phyloP scores from a whole-genome alignment of 805 yeast species.

The Blastobotrys parvus region DNA sequence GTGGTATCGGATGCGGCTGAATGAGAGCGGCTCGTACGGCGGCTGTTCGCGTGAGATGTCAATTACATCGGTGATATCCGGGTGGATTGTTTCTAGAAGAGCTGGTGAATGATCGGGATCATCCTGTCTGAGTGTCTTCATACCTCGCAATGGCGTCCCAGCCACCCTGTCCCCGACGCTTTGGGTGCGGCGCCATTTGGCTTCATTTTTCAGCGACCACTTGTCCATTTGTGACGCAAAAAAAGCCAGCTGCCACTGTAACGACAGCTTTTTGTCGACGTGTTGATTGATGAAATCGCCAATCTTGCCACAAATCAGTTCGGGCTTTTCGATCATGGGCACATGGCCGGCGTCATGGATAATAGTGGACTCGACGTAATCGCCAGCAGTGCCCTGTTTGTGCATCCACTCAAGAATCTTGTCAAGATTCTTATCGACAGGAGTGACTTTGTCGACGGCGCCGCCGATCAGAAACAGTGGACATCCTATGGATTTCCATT shows the following conservation, averaged over 20 bases:
- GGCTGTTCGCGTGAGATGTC: slow-evolving; percentile 61
- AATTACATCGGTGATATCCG: slow-evolving; percentile 48
- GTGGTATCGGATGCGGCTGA: slow-evolving; percentile 47
- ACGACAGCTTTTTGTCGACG: slow-evolving; percentile 47
- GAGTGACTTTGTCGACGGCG: slow-evolving; percentile 47
- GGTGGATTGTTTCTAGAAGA: slow-evolving; percentile 41
- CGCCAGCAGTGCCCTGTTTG: slow-evolving; percentile 14
- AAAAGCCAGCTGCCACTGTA: slow-evolving; percentile 62
- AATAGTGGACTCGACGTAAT: slow-evolving; percentile 30
- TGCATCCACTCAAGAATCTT: slow-evolving; percentile 26
- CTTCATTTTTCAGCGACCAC: slow-evolving; percentile 73
- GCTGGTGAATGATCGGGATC: slow-evolving; percentile 55
- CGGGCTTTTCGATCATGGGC: slow-evolving; percentile 53
- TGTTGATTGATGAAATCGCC: slow-evolving; percentile 46
- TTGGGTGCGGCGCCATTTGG: slow-evolving; percentile 55
- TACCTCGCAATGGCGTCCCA: slow-evolving; percentile 49
- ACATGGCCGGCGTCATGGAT: slow-evolving; percentile 54
- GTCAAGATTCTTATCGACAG: slow-evolving; percentile 31
- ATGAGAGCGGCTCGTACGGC: slow-evolving; percentile 56
- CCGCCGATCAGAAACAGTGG: slow-evolving; percentile 56
- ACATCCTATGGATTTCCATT: slow-evolving; percentile 34
- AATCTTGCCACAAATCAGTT: slow-evolving; percentile 51
- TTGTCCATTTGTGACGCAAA: slow-evolving; percentile 47
- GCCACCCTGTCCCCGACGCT: slow-evolving; percentile 34
- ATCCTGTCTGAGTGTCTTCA: slow-evolving; percentile 65